Percentiles rank a stretch among this genome's conserved stretches.
Evolutionary conservation across 169 alveolate genomes (phyloP).

Genomic region (Eimeria mitis): DNA sequence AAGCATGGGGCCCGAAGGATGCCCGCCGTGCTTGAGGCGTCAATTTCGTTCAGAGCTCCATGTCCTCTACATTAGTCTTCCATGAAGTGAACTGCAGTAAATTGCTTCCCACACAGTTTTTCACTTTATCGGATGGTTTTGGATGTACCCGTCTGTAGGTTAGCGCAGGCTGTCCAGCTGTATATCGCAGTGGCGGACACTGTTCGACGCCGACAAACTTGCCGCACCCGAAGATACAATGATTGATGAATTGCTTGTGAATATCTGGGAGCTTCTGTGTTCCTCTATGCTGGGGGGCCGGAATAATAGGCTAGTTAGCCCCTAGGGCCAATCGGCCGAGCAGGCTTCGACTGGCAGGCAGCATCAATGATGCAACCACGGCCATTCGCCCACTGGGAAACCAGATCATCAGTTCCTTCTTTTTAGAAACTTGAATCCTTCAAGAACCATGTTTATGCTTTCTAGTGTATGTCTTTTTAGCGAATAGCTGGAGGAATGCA

Average conservation of each 20-base stretch:
- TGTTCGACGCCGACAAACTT: background rate
- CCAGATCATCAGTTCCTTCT: too few species aligned
- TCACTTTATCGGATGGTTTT: background rate
- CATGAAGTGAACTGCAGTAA: background rate
- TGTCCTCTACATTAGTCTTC: background rate
- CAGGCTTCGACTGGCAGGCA: background rate
- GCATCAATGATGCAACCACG: background rate
- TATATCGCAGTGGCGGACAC: background rate
- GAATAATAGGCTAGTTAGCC: background rate
- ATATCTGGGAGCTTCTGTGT: background rate
- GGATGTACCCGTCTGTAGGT: background rate
- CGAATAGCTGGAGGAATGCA: too few species aligned
- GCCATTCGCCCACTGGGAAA: too few species aligned
- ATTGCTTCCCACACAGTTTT: background rate
- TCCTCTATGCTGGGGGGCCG: background rate
- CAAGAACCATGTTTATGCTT: too few species aligned
- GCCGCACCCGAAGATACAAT: background rate
- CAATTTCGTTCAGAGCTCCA: background rate
- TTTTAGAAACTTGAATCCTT: too few species aligned
- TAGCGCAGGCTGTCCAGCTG: background rate
- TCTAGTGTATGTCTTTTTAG: too few species aligned
- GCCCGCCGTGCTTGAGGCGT: background rate
- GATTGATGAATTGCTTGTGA: background rate
- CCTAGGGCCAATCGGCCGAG: background rate
- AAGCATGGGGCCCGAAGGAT: background rate